Evolutionary conservation across 495 filamentous ascomycete species (phyloP).

Genomic region (Parathielavia hyrcaniae): DNA sequence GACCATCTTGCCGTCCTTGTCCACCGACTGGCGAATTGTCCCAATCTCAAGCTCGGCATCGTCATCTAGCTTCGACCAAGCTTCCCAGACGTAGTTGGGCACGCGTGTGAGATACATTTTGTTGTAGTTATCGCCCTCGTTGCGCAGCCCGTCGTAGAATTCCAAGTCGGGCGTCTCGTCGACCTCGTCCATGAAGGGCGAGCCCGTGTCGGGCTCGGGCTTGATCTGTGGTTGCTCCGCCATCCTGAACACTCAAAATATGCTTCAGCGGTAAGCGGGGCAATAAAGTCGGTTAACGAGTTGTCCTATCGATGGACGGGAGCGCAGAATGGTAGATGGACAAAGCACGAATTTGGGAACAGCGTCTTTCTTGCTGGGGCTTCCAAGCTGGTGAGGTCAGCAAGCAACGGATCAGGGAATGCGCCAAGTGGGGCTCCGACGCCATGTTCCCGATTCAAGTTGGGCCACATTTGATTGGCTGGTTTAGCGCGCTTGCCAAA

Average conservation of each 20-base stretch:
- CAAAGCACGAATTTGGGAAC: background rate
- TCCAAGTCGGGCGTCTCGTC: conserved; percentile 86
- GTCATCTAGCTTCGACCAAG: conserved; percentile 48
- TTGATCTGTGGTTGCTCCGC: conserved; percentile 53
- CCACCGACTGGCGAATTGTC: conserved; percentile 59
- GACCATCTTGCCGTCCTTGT: conserved; percentile 41
- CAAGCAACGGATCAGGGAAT: background rate
- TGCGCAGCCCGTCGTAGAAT: conserved; percentile 50
- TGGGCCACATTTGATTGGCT: background rate
- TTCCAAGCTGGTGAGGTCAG: conserved; percentile 3
- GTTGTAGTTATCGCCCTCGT: conserved; percentile 33
- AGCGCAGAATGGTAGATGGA: background rate
- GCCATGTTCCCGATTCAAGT: too few relatives aligned
- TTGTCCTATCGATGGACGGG: background rate
- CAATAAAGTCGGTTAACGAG: background rate
- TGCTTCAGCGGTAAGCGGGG: background rate
- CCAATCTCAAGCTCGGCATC: conserved; percentile 63
- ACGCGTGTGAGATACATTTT: conserved; percentile 69
- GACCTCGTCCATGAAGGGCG: conserved; percentile 58
- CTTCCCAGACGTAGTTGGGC: conserved; percentile 72
- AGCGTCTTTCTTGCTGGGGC: background rate
- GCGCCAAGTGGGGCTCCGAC: background rate
- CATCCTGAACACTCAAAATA: conserved; percentile 21
- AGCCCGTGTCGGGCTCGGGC: conserved; percentile 57
- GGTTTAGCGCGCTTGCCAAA: background rate